phyloP scores from a whole-genome alignment of 2,329 filamentous ascomycete genomes.

The Trichoderma sp. region DNA sequence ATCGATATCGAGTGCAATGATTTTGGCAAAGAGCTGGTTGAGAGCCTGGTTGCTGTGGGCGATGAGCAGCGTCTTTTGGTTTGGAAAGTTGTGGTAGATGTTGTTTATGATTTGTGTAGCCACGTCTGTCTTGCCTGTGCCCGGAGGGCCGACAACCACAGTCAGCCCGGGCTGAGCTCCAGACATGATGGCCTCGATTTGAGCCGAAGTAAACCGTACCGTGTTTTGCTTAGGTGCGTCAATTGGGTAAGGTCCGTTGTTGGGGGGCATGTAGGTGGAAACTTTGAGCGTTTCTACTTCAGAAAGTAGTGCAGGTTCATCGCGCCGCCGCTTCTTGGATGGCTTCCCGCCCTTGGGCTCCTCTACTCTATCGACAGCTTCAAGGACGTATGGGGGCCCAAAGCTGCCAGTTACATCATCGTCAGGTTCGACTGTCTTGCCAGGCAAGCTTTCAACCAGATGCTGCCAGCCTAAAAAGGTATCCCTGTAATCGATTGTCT shows the following conservation, averaged over 20 bases:
- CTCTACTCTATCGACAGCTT: slow-evolving; percentile 56
- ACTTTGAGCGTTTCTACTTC: slow-evolving; percentile 71
- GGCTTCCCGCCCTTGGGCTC: slow-evolving; percentile 53
- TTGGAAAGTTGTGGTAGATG: slow-evolving; percentile 95
- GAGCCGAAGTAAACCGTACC: slow-evolving; percentile 85
- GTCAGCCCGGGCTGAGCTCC: slow-evolving; percentile 93
- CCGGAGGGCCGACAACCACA: slow-evolving; percentile 89
- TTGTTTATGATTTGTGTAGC: slow-evolving; percentile 98
- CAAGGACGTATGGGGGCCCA: slow-evolving; percentile 81
- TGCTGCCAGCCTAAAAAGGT: slow-evolving; percentile 97
- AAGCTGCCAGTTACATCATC: slow-evolving; percentile 70
- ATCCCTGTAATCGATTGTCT: slow-evolving; percentile 83
- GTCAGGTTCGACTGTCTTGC: slow-evolving; percentile 76
- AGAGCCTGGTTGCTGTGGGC: slow-evolving; percentile 97
- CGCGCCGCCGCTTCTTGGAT: slow-evolving; percentile 84
- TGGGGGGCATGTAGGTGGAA: slow-evolving; percentile 84
- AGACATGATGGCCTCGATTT: slow-evolving; percentile 89
- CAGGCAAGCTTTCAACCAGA: slow-evolving; percentile 83
- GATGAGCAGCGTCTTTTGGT: slow-evolving; percentile 85
- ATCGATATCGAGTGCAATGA: slow-evolving; percentile 93
- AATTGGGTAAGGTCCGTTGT: slow-evolving; percentile 83
- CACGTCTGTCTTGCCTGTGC: slow-evolving; percentile 98
- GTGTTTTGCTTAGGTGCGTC: slow-evolving; percentile 78
- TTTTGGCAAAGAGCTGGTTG: slow-evolving; percentile 97
- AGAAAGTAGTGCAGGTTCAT: slow-evolving; percentile 63